Base-by-base conservation (phyloP, 148 eudicot genomes). In the Chenopodium album region DNA sequence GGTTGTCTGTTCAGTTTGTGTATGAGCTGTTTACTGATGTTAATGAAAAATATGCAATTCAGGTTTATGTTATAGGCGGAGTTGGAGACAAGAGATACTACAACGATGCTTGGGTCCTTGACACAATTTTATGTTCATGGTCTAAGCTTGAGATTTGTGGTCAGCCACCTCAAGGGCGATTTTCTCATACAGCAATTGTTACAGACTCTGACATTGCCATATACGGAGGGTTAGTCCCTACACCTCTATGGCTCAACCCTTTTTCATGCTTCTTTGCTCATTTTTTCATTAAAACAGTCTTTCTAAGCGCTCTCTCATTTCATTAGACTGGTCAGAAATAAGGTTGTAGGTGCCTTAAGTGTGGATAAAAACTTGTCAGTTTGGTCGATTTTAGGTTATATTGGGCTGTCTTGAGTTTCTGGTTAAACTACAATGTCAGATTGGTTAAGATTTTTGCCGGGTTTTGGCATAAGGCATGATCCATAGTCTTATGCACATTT, bases 21-120 rank as follows among this genome's bases (percentile, higher is more conserved):
- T 71, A 22, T 29, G 66, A 62, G 19, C 16, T 76, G 9, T 26
- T 11, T 75, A 54, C 73, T 76, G 80, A 76, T 26, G 50, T 1
- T 59, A n/a, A 68, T 76, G 7, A 37, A 54, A 22, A 31, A 22
- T 41, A 2, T 74, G 64, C 31, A 71, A 76, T 76, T 65, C 87
- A 95, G 98, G 86, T 93, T 71, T 95, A 86, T 83, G 86, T 93
- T 10, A 83, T 90, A 64, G 99, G 99, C 29, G 99, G 99, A 23
- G 99, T 95, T 37, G 98, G 98, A 9, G 92, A 95, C 85, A 92
- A 95, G 79, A 88, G 80, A 78, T 95, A 92, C 87, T 92, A 90
- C 84, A 92, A 89, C 17, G 99, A 95, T 73, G 87, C 86, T 56
- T 95, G 99, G 98, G 88, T 87, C 37, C 91, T 95, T 20, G 92